These are phyloP conservation scores for Colletotrichum somersetense DNA, from an alignment of 2,329 filamentous ascomycete species.

Conservation along the genomic window DNA sequence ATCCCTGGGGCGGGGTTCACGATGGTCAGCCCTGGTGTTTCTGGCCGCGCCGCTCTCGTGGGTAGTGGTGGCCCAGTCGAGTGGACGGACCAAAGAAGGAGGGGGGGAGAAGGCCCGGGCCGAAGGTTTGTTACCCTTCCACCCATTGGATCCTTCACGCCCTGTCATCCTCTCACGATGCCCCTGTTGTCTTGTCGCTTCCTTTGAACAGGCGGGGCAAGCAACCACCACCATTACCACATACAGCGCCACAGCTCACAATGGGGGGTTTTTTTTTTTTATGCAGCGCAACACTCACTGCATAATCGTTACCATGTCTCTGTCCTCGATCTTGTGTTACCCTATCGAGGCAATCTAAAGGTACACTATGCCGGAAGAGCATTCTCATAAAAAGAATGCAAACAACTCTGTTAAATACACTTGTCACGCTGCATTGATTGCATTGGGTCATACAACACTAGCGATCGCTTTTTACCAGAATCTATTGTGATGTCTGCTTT, in stretches of 20 bases:
- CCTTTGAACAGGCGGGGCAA: background rate
- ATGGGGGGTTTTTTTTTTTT: background rate
- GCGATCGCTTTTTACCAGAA: slow-evolving; percentile 6
- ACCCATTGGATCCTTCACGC: background rate
- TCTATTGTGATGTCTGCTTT: slow-evolving; percentile 34
- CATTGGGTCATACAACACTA: background rate
- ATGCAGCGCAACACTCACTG: background rate
- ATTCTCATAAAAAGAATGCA: background rate
- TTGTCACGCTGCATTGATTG: background rate
- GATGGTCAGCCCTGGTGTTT: slow-evolving; percentile 11
- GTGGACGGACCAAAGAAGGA: background rate
- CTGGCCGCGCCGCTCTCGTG: background rate
- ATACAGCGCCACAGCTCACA: background rate
- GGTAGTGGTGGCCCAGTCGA: background rate
- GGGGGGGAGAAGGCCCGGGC: slow-evolving; percentile 1
- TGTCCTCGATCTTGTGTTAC: background rate
- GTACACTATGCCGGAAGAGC: background rate
- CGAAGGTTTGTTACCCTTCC: background rate
- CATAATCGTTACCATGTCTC: background rate
- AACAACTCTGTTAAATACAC: background rate
- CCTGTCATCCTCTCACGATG: background rate
- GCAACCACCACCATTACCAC: background rate
- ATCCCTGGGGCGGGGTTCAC: slow-evolving; percentile 9
- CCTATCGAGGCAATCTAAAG: background rate
- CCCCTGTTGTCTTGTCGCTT: background rate